Percentiles rank a stretch among this genome's conserved stretches.
These are phyloP conservation scores for Luvunga scandens DNA, from an alignment of 345 rosid species.

Conservation along the genomic window DNA sequence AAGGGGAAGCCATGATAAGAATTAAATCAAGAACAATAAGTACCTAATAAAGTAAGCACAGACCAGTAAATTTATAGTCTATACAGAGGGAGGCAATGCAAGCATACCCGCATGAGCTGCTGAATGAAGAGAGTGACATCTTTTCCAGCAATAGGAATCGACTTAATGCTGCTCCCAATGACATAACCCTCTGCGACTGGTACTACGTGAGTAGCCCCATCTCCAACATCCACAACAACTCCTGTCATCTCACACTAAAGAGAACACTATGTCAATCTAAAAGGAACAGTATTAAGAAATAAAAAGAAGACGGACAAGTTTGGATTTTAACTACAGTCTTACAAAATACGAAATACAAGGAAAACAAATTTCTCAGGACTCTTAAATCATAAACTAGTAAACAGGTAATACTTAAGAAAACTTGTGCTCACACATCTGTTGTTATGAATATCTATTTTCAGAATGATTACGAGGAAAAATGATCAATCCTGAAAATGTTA, in stretches of 20 bases:
- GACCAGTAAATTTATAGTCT: not conserved
- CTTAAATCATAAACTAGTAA: not conserved
- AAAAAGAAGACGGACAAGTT: not conserved
- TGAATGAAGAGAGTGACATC: conserved; percentile 89
- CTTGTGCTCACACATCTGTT: not conserved
- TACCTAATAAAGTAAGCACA: not conserved
- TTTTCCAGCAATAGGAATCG: conserved; percentile 85
- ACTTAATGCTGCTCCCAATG: conserved; percentile 89
- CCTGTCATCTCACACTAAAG: conserved; percentile 99
- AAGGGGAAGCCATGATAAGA: not conserved
- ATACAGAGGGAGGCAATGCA: not conserved
- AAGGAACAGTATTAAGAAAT: conserved; percentile 4
- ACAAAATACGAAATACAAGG: not conserved
- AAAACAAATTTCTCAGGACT: not conserved
- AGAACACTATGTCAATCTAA: conserved; percentile 44
- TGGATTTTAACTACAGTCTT: not conserved
- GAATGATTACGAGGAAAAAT: not conserved
- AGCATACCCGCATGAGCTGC: conserved; percentile 94
- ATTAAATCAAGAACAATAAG: not conserved
- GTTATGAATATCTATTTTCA: not conserved
- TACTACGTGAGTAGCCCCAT: conserved; percentile 90
- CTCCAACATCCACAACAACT: conserved; percentile 96
- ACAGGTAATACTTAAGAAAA: not conserved
- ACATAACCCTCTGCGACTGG: conserved; percentile 99
- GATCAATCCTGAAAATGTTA: not conserved